Percentiles rank a stretch among this genome's conserved stretches.
These are phyloP conservation scores for Jamesozyma rosinii DNA, from an alignment of 805 yeast species.

Conservation along the genomic window DNA sequence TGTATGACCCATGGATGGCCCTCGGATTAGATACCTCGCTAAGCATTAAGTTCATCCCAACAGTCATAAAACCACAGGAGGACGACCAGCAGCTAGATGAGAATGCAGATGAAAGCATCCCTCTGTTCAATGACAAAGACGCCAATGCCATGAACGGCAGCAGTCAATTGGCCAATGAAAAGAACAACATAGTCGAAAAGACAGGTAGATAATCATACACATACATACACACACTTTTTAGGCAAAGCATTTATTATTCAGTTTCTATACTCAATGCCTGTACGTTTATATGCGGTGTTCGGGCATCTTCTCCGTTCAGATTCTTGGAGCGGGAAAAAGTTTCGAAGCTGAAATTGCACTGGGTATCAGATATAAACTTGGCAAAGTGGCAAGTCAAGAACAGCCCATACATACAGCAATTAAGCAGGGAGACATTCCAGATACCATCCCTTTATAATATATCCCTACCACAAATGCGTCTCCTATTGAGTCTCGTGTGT, in stretches of 20 bases:
- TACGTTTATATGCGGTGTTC: background rate
- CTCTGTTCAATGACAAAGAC: background rate
- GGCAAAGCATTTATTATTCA: no score
- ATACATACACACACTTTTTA: no score
- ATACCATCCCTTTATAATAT: background rate
- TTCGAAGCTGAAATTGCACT: no score
- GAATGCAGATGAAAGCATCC: background rate
- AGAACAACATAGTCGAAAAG: no score
- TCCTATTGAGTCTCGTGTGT: conserved; percentile 1
- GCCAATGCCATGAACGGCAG: background rate
- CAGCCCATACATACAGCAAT: background rate
- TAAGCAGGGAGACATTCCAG: background rate
- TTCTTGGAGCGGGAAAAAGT: no score
- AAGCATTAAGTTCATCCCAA: conserved; percentile 30
- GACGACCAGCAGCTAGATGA: background rate
- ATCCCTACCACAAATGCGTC: background rate
- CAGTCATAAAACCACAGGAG: conserved; percentile 10
- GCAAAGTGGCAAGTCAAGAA: no score
- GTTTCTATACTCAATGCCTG: no score
- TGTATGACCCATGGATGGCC: conserved; percentile 31
- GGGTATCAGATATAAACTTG: no score
- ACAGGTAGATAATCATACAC: no score
- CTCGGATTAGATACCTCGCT: conserved; percentile 30
- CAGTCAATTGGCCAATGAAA: background rate
- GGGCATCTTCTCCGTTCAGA: no score